Base-by-base conservation (phyloP, 805 yeast genomes). In the Metschnikowia lunata region DNA sequence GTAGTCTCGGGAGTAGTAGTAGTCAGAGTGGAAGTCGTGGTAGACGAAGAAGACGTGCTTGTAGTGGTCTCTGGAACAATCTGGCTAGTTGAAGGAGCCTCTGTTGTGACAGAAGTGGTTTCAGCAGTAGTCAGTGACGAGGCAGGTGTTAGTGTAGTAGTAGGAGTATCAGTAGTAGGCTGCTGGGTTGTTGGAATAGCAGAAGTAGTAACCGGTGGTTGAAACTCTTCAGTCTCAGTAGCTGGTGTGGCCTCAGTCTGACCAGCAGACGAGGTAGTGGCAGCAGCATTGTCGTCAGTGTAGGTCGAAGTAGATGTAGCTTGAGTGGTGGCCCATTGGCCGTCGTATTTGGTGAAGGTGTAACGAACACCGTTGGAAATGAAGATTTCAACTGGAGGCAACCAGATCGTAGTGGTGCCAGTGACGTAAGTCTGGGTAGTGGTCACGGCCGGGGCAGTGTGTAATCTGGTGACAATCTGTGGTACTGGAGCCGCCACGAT, bases 381-480 rank as follows among this genome's bases (percentile, higher is more conserved):
- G 35, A 76, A 64, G 13, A 78, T 61, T 49, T 76, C 74, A 32
- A 78, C 82, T 14, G 80, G 72, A 26, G 82, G 81, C 46, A 75
- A 64, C 50, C 67, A 64, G 14, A 73, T 62, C 11, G 80, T 75
- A 23, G 75, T 67, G 26, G 78, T 73, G 34, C 76, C 79, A 1
- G 79, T 74, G 29, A 69, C 65, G 35, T 62, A 58, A 13, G 71
- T 64, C 15, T 59, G 50, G 5, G 72, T 67, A 13, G 72, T 64
- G 4, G 80, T 76, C 31, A 77, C 76, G 4, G 83, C 71, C 8
- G 61, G 66, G 13, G 85, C 84, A 14, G 83, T 78, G 55, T 77
- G 81, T 32, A 63, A 62, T 57, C 83, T 67, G 14, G 85, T 79
- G 43, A 79, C 65, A 26, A 76, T 46, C 38, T 62, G 61, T 42